Conservation (phyloP, 148 eudicot genomes). For the Camellia granthamiana region DNA sequence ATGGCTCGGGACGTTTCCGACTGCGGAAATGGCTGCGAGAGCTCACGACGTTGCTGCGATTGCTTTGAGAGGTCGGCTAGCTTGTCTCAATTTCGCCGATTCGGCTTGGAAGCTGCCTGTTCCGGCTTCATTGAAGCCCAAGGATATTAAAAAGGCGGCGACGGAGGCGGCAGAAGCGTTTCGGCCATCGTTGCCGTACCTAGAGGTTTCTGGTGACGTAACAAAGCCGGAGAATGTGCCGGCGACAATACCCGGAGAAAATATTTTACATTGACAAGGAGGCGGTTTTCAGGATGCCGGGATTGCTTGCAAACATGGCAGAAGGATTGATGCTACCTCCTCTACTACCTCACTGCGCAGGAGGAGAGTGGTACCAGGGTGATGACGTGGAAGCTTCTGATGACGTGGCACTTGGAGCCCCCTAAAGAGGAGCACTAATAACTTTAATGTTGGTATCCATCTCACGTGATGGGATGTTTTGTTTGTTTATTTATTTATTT, state of each 20-base stretch:
- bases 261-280: conserved; percentile 45
- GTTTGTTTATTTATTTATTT: too few species aligned
- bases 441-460: too few species aligned
- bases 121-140: conserved; percentile 25
- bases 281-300: conserved; percentile 44
- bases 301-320: conserved; percentile 55
- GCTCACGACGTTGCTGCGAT: conserved; percentile 58
- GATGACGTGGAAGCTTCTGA: conserved; percentile 21
- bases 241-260: neutral
- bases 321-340: conserved; percentile 55
- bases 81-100: conserved; percentile 51
- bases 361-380: neutral
- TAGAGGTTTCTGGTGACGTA: neutral
- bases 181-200: conserved; percentile 5
- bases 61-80: conserved; percentile 33
- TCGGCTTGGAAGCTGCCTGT: conserved; percentile 46
- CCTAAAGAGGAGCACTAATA: too few species aligned
- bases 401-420: conserved; percentile 37
- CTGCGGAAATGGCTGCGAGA: conserved; percentile 58
- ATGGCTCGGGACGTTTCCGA: conserved; percentile 55
- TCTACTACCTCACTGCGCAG: conserved; percentile 15
- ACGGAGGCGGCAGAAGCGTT: conserved; percentile 45
- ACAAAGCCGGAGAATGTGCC: neutral
- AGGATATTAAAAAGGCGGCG: conserved; percentile 50
- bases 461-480: fast-evolving